A percentile compares a stretch with the other conserved stretches of the same genome.
Evolutionary conservation across 768 basidiomycete species (phyloP).

Genomic region (Collybiopsis confluens): DNA sequence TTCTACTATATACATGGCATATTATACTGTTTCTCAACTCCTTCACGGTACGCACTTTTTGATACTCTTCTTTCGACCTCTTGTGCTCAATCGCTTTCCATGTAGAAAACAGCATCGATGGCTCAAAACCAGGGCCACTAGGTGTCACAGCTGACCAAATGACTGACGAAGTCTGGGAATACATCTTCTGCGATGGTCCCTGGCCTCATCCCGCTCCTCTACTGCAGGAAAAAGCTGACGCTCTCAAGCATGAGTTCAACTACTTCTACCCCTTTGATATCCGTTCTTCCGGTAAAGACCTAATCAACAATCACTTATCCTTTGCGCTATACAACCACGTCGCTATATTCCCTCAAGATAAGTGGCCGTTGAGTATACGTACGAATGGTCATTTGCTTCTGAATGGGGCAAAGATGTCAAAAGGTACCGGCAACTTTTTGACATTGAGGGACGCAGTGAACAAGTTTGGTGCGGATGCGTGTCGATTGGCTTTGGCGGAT

Average conservation of each 20-base stretch:
- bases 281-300: slow-evolving; percentile 95
- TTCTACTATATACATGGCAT: slow-evolving; percentile 98
- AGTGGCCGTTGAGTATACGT: slow-evolving; percentile 90
- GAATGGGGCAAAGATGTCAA: slow-evolving; percentile 99
- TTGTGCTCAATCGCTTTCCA: slow-evolving; percentile 7
- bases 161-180: slow-evolving; percentile 98
- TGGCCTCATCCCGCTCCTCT: slow-evolving; percentile 69
- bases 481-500: slow-evolving; percentile 87
- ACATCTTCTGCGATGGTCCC: slow-evolving; percentile 76
- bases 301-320: slow-evolving; percentile 92
- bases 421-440: slow-evolving; percentile 93
- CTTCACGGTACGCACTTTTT: slow-evolving; percentile 66
- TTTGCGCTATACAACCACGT: slow-evolving; percentile 94
- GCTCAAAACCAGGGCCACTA: slow-evolving; percentile 73
- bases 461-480: slow-evolving; percentile 98
- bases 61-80: background rate
- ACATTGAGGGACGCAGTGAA: slow-evolving; percentile 83
- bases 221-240: slow-evolving; percentile 72
- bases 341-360: slow-evolving; percentile 88
- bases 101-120: slow-evolving; percentile 69
- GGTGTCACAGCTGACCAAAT: slow-evolving; percentile 87
- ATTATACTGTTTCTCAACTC: slow-evolving; percentile 91
- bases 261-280: slow-evolving; percentile 99
- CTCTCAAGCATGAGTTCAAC: slow-evolving; percentile 83
- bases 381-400: slow-evolving; percentile 95